A percentile compares a stretch with the other conserved stretches of the same genome.
These are phyloP conservation scores for Volvariella surrecta DNA, from an alignment of 1,284 basidiomycete genomes.

Conservation along the genomic window DNA sequence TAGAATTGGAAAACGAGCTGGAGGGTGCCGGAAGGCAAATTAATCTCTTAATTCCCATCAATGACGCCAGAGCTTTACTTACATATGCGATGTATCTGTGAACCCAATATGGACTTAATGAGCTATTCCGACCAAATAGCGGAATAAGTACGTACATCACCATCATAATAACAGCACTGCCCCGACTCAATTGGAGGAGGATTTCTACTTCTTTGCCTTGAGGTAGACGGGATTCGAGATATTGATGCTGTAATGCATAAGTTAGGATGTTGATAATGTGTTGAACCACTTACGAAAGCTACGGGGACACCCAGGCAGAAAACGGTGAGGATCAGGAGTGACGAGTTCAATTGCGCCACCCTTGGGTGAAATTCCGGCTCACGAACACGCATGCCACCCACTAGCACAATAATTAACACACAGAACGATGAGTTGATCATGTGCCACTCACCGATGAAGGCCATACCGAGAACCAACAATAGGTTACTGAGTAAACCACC, in stretches of 20 bases:
- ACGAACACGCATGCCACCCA: conserved; percentile 53
- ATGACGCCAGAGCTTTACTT: conserved; percentile 9
- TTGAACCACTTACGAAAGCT: conserved; percentile 41
- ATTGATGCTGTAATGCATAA: conserved; percentile 25
- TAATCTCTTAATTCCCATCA: neutral
- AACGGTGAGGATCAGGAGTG: conserved; percentile 49
- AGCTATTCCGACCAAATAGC: conserved; percentile 7
- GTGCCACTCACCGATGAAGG: conserved; percentile 32
- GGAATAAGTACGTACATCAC: conserved; percentile 36
- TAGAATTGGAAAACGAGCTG: conserved; percentile 50
- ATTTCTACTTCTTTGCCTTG: conserved; percentile 27
- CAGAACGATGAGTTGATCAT: neutral
- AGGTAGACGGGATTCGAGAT: conserved; percentile 26
- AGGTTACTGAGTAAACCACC: conserved; percentile 59
- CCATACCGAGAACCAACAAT: conserved; percentile 59
- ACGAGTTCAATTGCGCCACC: conserved; percentile 58
- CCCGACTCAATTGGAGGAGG: conserved; percentile 33
- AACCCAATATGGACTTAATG: conserved; percentile 1
- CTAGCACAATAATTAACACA: conserved; percentile 12
- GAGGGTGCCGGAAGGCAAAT: conserved; percentile 16
- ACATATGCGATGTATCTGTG: conserved; percentile 25
- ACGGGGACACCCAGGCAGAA: conserved; percentile 53
- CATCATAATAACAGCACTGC: conserved; percentile 46
- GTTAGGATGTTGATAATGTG: neutral
- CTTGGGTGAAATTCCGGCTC: conserved; percentile 56